Percentiles rank a stretch among this genome's conserved stretches.
Evolutionary conservation across 1,284 basidiomycete genomes (phyloP).

Genomic region (Ceratobasidium sp.): DNA sequence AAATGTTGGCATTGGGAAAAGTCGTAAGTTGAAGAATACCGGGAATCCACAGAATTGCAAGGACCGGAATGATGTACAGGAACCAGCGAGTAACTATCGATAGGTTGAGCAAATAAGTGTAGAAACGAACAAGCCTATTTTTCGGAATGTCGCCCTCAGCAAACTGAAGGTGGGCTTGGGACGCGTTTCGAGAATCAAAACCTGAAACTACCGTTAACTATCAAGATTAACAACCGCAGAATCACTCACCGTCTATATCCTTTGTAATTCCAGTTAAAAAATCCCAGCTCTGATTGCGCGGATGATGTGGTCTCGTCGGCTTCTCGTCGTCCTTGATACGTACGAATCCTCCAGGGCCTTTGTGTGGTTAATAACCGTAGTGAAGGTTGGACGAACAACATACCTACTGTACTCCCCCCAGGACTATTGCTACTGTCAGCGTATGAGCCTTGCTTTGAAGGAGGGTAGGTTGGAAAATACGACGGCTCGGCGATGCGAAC

Average conservation of each 20-base stretch:
- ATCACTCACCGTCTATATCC: constrained; percentile 58
- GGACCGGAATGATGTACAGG: constrained; percentile 76
- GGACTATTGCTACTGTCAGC: constrained; percentile 25
- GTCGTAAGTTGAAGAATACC: constrained; percentile 73
- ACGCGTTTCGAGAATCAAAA: constrained; percentile 56
- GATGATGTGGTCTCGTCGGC: constrained; percentile 3
- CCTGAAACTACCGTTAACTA: constrained; percentile 27
- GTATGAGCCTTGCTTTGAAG: constrained; percentile 24
- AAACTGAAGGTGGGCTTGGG: constrained; percentile 60
- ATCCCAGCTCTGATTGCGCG: constrained; percentile 57
- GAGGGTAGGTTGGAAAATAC: constrained; percentile 25
- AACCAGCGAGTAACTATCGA: constrained; percentile 83
- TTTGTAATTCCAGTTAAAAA: constrained; percentile 60
- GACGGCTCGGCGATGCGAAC: constrained; percentile 33
- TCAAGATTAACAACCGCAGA: constrained; percentile 58
- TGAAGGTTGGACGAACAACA: no score
- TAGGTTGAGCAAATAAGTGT: constrained; percentile 76
- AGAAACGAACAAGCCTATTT: constrained; percentile 59
- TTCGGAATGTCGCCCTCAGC: constrained; percentile 64
- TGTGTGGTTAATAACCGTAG: no score
- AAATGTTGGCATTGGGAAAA: constrained; percentile 61
- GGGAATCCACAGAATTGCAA: constrained; percentile 59
- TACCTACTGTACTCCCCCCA: background rate
- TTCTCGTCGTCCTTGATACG: constrained; percentile 38
- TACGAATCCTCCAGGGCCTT: constrained; percentile 21